Conservation (phyloP, 345 rosid genomes). For the Syzygium jambos region DNA sequence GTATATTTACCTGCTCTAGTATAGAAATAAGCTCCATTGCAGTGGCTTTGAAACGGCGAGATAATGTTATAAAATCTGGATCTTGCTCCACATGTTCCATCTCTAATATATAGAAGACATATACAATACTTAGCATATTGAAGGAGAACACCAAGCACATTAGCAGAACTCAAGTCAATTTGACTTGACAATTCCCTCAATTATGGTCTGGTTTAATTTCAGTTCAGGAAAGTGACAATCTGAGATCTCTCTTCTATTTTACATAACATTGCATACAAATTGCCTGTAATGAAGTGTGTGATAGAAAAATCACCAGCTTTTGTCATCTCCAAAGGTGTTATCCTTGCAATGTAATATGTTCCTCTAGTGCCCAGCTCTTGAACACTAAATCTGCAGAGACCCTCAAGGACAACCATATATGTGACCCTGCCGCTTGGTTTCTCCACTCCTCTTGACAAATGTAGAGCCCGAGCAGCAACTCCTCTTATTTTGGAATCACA, state of each 20-base stretch:
- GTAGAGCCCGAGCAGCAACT: conserved; percentile 96
- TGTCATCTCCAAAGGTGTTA: conserved; percentile 89
- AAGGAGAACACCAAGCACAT: neutral
- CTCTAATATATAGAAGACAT: conserved; percentile 38
- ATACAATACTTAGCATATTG: conserved; percentile 1
- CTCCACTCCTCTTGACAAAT: conserved; percentile 97
- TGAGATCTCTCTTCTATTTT: neutral
- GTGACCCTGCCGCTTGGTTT: conserved; percentile 99
- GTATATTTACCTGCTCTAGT: conserved; percentile 76
- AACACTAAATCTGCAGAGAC: conserved; percentile 87
- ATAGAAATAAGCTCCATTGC: conserved; percentile 96
- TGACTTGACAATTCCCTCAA: neutral
- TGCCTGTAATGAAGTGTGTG: neutral
- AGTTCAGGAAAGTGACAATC: neutral
- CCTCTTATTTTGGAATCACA: conserved; percentile 42
- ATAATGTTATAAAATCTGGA: conserved; percentile 66
- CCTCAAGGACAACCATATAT: conserved; percentile 95
- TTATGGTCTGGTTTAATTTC: neutral
- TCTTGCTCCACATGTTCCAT: conserved; percentile 97
- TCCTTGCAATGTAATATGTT: conserved; percentile 74
- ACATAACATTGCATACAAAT: neutral
- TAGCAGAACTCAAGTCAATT: neutral
- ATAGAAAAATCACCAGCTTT: conserved; percentile 42
- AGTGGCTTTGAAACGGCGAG: conserved; percentile 92
- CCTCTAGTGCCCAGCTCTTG: conserved; percentile 93